phyloP scores from a whole-genome alignment of 345 rosid species.

The Punica granatum region DNA sequence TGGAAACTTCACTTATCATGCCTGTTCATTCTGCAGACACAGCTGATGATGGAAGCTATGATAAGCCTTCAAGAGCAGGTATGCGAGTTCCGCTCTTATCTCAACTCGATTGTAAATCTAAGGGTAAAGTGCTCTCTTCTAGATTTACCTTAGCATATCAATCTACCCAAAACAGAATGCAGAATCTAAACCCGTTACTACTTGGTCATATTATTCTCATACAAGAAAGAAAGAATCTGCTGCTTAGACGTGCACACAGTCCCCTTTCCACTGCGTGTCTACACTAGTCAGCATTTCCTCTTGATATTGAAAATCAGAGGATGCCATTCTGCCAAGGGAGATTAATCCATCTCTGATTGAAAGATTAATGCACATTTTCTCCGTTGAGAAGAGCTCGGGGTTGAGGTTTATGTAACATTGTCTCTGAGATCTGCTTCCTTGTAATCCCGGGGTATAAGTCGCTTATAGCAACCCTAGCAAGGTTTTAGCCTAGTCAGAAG shows the following conservation, averaged over 20 bases:
- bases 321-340: background rate
- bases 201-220: no score
- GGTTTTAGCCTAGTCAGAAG: no score
- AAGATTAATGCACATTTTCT: no score
- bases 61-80: constrained; percentile 38
- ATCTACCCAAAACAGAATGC: background rate
- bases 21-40: constrained; percentile 18
- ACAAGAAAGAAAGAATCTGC: background rate
- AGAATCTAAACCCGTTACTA: no score
- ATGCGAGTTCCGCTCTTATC: background rate
- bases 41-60: constrained; percentile 23
- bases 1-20: background rate
- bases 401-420: background rate
- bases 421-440: background rate
- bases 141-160: background rate
- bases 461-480: no score
- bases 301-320: background rate
- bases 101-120: background rate
- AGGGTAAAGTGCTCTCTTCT: background rate
- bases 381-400: background rate
- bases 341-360: no score
- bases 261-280: background rate
- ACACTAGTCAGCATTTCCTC: background rate
- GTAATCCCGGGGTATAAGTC: no score
- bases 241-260: background rate